Conservation (phyloP, 164 flowering plant genomes). For the Sedum album region DNA sequence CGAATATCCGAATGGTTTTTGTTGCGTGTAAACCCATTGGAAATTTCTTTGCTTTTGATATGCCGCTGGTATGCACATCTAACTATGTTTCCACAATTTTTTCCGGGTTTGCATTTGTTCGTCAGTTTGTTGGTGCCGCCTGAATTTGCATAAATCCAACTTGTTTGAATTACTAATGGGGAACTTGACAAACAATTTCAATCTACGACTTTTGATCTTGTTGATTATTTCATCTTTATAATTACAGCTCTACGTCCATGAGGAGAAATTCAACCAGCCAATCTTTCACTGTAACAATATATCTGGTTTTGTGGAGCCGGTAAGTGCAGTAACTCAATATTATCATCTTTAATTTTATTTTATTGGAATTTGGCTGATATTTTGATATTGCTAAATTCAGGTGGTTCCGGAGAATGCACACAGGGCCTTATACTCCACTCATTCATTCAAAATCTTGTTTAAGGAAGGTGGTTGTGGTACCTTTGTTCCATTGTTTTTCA, state of each 20-base stretch:
- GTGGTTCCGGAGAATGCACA: conserved; percentile 81
- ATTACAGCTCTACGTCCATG: conserved; percentile 78
- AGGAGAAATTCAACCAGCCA: conserved; percentile 79
- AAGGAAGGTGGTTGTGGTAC: conserved; percentile 99
- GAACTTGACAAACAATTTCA: too few relatives aligned
- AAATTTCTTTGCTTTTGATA: too few relatives aligned
- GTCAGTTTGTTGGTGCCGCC: too few relatives aligned
- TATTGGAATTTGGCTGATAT: neutral
- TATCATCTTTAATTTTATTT: too few relatives aligned
- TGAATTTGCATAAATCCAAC: too few relatives aligned
- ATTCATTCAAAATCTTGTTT: conserved; percentile 86
- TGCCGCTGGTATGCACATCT: conserved; percentile 74
- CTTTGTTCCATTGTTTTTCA: conserved; percentile 80
- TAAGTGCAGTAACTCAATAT: conserved; percentile 26
- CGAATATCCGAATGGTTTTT: too few relatives aligned
- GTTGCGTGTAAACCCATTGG: too few relatives aligned
- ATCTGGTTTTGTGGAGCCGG: conserved; percentile 88
- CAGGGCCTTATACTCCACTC: conserved; percentile 83
- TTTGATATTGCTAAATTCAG: conserved; percentile 23
- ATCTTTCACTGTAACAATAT: conserved; percentile 90
- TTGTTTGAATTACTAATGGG: too few relatives aligned
- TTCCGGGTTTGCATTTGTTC: too few relatives aligned
- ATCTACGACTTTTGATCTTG: conserved; percentile 10
- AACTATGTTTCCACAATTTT: too few relatives aligned
- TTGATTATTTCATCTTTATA: too few relatives aligned